Evolutionary conservation across 306 rosid genomes (phyloP).

Genomic region (Leucaena leucocephala): DNA sequence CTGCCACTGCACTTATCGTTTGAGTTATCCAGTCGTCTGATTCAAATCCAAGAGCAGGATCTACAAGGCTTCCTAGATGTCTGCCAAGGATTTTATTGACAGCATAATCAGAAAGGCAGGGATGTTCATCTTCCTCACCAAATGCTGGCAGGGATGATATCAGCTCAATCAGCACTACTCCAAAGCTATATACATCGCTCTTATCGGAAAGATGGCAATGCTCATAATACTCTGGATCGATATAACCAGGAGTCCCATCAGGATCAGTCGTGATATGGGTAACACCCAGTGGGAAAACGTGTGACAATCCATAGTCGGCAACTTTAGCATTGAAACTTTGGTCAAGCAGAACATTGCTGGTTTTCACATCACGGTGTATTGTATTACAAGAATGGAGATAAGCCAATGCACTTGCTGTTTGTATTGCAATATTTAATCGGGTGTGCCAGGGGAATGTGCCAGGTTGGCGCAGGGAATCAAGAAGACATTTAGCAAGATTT

Average conservation of each 20-base stretch:
- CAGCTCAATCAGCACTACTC: slow-evolving; percentile 72
- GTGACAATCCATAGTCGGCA: slow-evolving; percentile 73
- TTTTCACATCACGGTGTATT: slow-evolving; percentile 72
- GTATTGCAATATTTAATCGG: slow-evolving; percentile 60
- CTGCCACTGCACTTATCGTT: slow-evolving; percentile 58
- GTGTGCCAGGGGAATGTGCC: slow-evolving; percentile 50
- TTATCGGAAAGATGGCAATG: slow-evolving; percentile 66
- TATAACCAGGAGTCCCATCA: slow-evolving; percentile 72
- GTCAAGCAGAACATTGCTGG: slow-evolving; percentile 70
- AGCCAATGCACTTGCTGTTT: slow-evolving; percentile 67
- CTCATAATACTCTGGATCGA: slow-evolving; percentile 69
- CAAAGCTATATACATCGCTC: slow-evolving; percentile 77
- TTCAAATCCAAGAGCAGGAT: slow-evolving; percentile 54
- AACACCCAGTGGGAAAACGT: slow-evolving; percentile 59
- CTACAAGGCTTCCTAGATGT: slow-evolving; percentile 55
- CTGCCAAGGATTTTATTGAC: slow-evolving; percentile 51
- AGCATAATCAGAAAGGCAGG: slow-evolving; percentile 58
- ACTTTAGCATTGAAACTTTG: slow-evolving; percentile 57
- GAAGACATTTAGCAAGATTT: slow-evolving; percentile 62
- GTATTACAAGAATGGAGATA: slow-evolving; percentile 69
- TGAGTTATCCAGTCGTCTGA: slow-evolving; percentile 43
- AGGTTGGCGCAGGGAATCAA: slow-evolving; percentile 35
- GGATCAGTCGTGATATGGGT: slow-evolving; percentile 76
- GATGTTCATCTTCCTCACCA: slow-evolving; percentile 42
- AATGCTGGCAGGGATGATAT: slow-evolving; percentile 73